Conservation (phyloP, 768 basidiomycete genomes). For the Rhodocollybia butyracea region DNA sequence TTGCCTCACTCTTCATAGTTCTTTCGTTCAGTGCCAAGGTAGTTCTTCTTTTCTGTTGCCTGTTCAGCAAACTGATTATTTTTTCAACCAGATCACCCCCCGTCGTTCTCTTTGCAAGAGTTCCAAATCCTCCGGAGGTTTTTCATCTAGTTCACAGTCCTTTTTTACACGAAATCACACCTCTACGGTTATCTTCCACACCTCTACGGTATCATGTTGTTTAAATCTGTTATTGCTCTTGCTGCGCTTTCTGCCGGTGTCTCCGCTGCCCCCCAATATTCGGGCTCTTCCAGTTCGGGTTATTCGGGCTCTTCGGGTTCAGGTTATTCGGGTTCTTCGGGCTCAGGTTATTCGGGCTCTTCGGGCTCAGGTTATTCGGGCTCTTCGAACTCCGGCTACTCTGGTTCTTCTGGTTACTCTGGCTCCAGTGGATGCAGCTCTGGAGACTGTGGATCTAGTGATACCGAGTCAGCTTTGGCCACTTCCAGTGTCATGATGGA, state of each 20-base stretch:
- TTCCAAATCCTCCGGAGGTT: slow-evolving; percentile 57
- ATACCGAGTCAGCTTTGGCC: background rate
- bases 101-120: slow-evolving; percentile 49
- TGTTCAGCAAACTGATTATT: background rate
- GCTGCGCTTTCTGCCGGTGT: slow-evolving; percentile 50
- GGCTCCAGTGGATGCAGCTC: background rate
- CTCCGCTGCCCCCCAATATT: slow-evolving; percentile 45
- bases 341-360: background rate
- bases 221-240: slow-evolving; percentile 49
- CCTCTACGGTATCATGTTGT: slow-evolving; percentile 55
- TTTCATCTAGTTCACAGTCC: slow-evolving; percentile 39
- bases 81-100: slow-evolving; percentile 44
- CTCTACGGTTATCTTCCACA: slow-evolving; percentile 42
- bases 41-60: slow-evolving; percentile 21
- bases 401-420: slow-evolving; percentile 1
- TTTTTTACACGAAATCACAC: slow-evolving; percentile 35
- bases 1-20: slow-evolving; percentile 31
- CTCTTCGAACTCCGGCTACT: background rate
- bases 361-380: background rate
- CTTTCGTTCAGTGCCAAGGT: slow-evolving; percentile 54
- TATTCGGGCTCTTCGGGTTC: background rate
- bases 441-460: slow-evolving; percentile 2
- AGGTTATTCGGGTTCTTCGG: background rate
- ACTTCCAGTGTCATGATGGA: background rate
- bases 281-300: slow-evolving; percentile 29